Percentiles rank a stretch among this genome's conserved stretches.
Evolutionary conservation across 768 basidiomycete genomes (phyloP).

Genomic region (Strobilomyces confusus): DNA sequence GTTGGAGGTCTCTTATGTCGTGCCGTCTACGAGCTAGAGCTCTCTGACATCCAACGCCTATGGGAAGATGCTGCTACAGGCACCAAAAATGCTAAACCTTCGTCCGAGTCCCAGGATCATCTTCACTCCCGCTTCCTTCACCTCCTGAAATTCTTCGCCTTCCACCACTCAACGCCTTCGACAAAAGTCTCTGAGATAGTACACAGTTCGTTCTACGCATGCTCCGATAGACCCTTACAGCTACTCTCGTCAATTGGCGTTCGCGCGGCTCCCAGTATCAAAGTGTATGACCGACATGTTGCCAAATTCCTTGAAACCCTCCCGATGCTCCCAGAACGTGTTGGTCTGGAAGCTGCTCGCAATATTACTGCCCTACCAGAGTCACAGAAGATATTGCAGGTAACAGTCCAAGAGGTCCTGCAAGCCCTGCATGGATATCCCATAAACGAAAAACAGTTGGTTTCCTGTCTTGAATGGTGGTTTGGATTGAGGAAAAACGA

Average conservation of each 20-base stretch:
- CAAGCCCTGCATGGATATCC: slow-evolving; percentile 70
- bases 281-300: background rate
- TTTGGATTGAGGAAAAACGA: slow-evolving; percentile 37
- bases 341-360: slow-evolving; percentile 64
- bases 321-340: slow-evolving; percentile 31
- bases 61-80: background rate
- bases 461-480: slow-evolving; percentile 92
- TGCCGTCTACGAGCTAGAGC: slow-evolving; percentile 78
- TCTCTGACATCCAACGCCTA: slow-evolving; percentile 41
- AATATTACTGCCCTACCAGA: slow-evolving; percentile 56
- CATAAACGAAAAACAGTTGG: slow-evolving; percentile 65
- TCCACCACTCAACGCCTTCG: background rate
- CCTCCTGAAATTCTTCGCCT: background rate
- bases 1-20: slow-evolving; percentile 80
- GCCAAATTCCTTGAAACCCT: slow-evolving; percentile 30
- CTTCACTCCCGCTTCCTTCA: background rate
- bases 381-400: slow-evolving; percentile 52
- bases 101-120: background rate
- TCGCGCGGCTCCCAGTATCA: background rate
- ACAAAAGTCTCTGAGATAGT: background rate
- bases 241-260: background rate
- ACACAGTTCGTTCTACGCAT: background rate
- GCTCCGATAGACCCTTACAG: background rate
- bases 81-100: background rate
- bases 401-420: slow-evolving; percentile 56